Conservation (phyloP, 805 yeast genomes). For the Tetrapisispora taiwanensis region DNA sequence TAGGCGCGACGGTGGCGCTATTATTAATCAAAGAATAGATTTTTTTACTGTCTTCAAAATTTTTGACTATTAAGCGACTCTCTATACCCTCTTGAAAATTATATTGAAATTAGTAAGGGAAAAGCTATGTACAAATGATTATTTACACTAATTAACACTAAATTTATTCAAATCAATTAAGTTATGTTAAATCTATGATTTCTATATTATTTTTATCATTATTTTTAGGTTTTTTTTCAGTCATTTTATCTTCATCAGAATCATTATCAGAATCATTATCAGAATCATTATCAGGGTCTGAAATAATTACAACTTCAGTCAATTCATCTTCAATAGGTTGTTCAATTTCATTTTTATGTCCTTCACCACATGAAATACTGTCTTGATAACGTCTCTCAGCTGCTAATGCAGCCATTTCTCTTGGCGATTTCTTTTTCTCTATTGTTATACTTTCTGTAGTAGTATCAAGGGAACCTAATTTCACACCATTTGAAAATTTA, state of each 20-base stretch:
- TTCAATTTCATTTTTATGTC: background rate
- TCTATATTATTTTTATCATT: slow-evolving; percentile 2
- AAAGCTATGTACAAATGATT: background rate
- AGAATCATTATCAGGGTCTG: slow-evolving; percentile 13
- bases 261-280: background rate
- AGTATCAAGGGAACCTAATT: slow-evolving; percentile 5
- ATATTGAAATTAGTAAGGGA: too few species aligned
- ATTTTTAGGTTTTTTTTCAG: background rate
- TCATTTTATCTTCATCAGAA: background rate
- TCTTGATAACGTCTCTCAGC: slow-evolving; percentile 23
- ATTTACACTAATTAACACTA: too few species aligned
- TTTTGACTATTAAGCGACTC: background rate
- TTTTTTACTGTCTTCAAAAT: too few species aligned
- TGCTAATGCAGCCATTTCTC: slow-evolving; percentile 28
- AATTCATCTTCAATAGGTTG: slow-evolving; percentile 7
- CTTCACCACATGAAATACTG: slow-evolving; percentile 17
- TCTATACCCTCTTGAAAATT: background rate
- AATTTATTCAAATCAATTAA: too few species aligned
- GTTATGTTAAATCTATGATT: slow-evolving; percentile 15
- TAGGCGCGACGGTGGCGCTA: too few species aligned
- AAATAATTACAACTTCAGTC: slow-evolving; percentile 11
- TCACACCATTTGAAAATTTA: slow-evolving; percentile 3
- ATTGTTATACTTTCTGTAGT: background rate
- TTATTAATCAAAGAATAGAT: too few species aligned
- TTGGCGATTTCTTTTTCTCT: slow-evolving; percentile 9